Evolutionary conservation across 495 filamentous ascomycete species (phyloP).

Genomic region (Aspergillus cavernicola): DNA sequence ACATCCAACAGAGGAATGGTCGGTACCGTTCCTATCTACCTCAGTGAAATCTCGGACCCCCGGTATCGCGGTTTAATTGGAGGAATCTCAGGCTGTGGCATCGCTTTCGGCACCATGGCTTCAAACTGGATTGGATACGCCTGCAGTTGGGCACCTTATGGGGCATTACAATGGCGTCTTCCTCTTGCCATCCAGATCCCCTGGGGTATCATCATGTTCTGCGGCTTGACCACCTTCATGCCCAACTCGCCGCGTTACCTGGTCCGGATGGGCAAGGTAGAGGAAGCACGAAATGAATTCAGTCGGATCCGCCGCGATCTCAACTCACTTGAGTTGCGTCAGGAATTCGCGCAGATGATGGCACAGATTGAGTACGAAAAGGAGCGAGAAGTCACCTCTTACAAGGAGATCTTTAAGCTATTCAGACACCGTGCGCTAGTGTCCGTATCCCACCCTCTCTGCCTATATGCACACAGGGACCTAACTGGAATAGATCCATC

Average conservation of each 20-base stretch:
- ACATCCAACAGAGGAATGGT: conserved; percentile 42
- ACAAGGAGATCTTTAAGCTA: conserved; percentile 48
- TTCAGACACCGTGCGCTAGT: conserved; percentile 51
- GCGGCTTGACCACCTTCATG: conserved; percentile 55
- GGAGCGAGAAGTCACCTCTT: conserved; percentile 51
- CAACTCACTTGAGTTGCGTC: conserved; percentile 41
- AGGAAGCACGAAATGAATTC: conserved; percentile 49
- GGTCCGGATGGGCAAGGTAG: conserved; percentile 50
- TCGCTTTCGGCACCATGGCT: conserved; percentile 55
- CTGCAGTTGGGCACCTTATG: conserved; percentile 53
- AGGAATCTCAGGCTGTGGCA: conserved; percentile 55
- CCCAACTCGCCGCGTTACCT: conserved; percentile 55
- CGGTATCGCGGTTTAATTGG: conserved; percentile 53
- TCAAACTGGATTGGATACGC: conserved; percentile 59
- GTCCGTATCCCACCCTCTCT: conserved; percentile 19
- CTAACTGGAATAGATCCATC: conserved; percentile 38
- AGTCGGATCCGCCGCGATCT: conserved; percentile 46
- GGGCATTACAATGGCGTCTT: conserved; percentile 52
- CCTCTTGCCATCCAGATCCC: conserved; percentile 57
- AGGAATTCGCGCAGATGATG: conserved; percentile 54
- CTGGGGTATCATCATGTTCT: conserved; percentile 56
- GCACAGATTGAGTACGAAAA: conserved; percentile 60
- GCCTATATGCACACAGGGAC: not conserved
- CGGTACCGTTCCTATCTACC: conserved; percentile 56
- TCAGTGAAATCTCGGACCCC: conserved; percentile 55